Base-by-base conservation (phyloP, 148 eudicot genomes). In the Bassia scoparia region DNA sequence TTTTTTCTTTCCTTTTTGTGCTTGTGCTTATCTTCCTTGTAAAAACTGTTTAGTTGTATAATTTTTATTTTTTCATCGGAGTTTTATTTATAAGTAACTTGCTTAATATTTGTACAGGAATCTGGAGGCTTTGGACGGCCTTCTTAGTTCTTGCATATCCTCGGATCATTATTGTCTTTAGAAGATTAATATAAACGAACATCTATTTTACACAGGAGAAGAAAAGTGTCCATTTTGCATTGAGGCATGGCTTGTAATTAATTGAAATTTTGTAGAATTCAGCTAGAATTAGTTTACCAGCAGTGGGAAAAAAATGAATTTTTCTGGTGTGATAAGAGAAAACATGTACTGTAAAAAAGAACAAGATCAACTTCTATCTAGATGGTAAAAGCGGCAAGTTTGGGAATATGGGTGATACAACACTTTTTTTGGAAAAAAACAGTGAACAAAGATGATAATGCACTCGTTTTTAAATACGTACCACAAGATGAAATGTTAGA, bases 91-190 rank as follows among this genome's bases (percentile, higher is more conserved):
- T 15, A 13, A 50, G 16, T 35, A 7, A 53, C 24, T 35, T 20
- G 50, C 23, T 46, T 41, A 37, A 27, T 52, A 43, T 73, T 34
- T 27, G 24, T 74, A 71, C 71, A 74, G 77, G 71, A 27, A 27
- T 10, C n/a, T 23, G 35, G 27, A 73, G 54, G 50, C 43, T 48
- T 4, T 24, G 35, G 18, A 10, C 31, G 56, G 56, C 43, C 23
- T 27, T 26, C 30, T 18, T 55, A 5, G 13, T 55, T n/a, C n/a
- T n/a, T n/a, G n/a, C n/a, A n/a, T n/a, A n/a, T n/a, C 3, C 44
- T 13, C 7, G 23, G 38, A 9, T 34, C 5, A 30, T 5, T 26
- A 4, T 11, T 41, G 46, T 41, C 46, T 41, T 4, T 7, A 8
- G 12, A 9, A 52, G n/a, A 20, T 52, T 52, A 20, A 52, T 52